A percentile compares a stretch with the other conserved stretches of the same genome.
Conservation (phyloP, 371 early-diverging fungal species). For the Saksenaea vasiformis region DNA sequence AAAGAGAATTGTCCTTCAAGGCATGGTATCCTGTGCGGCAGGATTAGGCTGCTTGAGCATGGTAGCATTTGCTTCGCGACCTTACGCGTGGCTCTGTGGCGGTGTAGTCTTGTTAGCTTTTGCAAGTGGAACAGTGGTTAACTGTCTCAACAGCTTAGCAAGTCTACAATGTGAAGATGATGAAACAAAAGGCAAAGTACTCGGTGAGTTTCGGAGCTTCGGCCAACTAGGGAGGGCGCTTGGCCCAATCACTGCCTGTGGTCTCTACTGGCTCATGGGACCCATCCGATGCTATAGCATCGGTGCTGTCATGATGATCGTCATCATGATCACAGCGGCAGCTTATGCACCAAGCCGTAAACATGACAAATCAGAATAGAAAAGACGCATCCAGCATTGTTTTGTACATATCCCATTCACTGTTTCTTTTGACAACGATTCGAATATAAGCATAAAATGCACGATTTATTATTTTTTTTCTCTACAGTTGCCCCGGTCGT, state of each 20-base stretch:
- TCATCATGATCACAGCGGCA: slow-evolving; percentile 19
- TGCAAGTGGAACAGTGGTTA: slow-evolving; percentile 94
- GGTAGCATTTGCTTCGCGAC: slow-evolving; percentile 34
- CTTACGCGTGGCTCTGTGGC: slow-evolving; percentile 24
- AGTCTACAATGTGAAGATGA: slow-evolving; percentile 55
- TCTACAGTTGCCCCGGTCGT: too few species aligned
- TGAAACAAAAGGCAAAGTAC: slow-evolving; percentile 63
- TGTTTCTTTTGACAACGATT: neutral
- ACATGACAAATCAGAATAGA: slow-evolving; percentile 7
- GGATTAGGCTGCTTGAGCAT: slow-evolving; percentile 71
- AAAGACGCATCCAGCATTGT: slow-evolving; percentile 2
- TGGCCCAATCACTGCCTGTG: slow-evolving; percentile 89
- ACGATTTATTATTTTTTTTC: neutral
- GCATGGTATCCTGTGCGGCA: slow-evolving; percentile 70
- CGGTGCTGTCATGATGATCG: slow-evolving; percentile 35
- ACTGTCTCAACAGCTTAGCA: slow-evolving; percentile 82
- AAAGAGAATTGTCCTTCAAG: slow-evolving; percentile 73
- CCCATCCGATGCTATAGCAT: slow-evolving; percentile 55
- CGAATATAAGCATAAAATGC: neutral
- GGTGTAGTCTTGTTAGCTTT: slow-evolving; percentile 84
- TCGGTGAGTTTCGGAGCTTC: slow-evolving; percentile 86
- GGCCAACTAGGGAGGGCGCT: slow-evolving; percentile 93
- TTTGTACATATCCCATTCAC: neutral
- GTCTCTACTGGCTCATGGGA: slow-evolving; percentile 88
- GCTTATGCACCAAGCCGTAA: slow-evolving; percentile 8